Percentiles rank a stretch among this genome's conserved stretches.
These are phyloP conservation scores for Penicillium sp. DNA, from an alignment of 2,329 filamentous ascomycete species.

Conservation along the genomic window DNA sequence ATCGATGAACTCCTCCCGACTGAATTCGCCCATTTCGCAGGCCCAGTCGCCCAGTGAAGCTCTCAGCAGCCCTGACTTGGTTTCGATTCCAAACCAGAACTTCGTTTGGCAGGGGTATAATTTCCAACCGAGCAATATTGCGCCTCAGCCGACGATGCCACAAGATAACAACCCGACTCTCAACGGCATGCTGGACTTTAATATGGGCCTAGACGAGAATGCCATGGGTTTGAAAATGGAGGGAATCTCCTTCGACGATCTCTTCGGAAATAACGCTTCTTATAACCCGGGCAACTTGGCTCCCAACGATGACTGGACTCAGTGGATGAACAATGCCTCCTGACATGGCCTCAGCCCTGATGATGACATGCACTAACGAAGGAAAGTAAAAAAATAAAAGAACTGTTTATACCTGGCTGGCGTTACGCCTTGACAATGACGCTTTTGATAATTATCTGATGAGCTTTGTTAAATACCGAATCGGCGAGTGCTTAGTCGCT, in stretches of 20 bases:
- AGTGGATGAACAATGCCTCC: slow-evolving; percentile 42
- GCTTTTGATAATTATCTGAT: slow-evolving; percentile 6
- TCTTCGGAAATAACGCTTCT: slow-evolving; percentile 43
- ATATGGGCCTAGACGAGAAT: slow-evolving; percentile 33
- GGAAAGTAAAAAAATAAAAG: slow-evolving; percentile 20
- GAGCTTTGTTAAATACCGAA: slow-evolving; percentile 9
- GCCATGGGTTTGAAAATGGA: slow-evolving; percentile 39
- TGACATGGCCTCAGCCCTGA: slow-evolving; percentile 20
- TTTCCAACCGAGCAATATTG: slow-evolving; percentile 31
- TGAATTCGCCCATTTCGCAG: slow-evolving; percentile 41
- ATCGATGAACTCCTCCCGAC: slow-evolving; percentile 29
- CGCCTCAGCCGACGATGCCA: slow-evolving; percentile 22
- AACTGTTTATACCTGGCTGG: slow-evolving; percentile 26
- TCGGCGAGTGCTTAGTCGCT: background rate
- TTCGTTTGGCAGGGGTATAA: slow-evolving; percentile 48
- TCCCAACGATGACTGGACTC: slow-evolving; percentile 43
- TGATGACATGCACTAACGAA: slow-evolving; percentile 29
- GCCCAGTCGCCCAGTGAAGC: slow-evolving; percentile 37
- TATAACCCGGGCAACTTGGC: slow-evolving; percentile 29
- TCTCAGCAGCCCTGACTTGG: slow-evolving; percentile 46
- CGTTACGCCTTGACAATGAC: slow-evolving; percentile 15
- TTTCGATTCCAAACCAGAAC: slow-evolving; percentile 47
- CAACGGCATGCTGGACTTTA: slow-evolving; percentile 28
- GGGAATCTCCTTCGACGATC: slow-evolving; percentile 44
- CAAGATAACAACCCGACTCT: slow-evolving; percentile 25